Percentiles rank a stretch among this genome's conserved stretches.
These are phyloP conservation scores for Lobosporangium transversale DNA, from an alignment of 192 early-diverging fungal genomes.

Conservation along the genomic window DNA sequence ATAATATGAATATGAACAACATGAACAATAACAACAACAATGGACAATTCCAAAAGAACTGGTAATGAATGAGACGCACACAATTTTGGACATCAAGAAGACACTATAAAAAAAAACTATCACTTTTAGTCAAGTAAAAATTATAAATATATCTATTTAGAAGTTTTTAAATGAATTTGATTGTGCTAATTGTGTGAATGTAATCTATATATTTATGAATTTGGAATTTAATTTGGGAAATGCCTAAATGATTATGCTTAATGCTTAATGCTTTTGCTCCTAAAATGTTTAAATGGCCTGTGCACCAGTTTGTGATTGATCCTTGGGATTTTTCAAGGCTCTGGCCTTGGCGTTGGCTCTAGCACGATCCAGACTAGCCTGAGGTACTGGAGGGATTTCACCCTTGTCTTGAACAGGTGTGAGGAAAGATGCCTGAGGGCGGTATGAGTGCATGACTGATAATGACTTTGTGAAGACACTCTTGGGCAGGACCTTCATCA, in stretches of 20 bases:
- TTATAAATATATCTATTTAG: too few relatives aligned
- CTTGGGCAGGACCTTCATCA: slow-evolving; percentile 19
- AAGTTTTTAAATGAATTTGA: too few relatives aligned
- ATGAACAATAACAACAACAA: slow-evolving; percentile 42
- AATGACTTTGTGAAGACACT: slow-evolving; percentile 14
- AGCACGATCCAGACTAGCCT: slow-evolving; percentile 19
- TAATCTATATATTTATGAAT: too few relatives aligned
- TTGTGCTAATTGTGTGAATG: too few relatives aligned
- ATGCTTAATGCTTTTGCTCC: too few relatives aligned
- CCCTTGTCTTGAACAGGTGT: slow-evolving; percentile 8
- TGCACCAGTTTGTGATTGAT: not conserved
- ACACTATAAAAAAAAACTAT: too few relatives aligned
- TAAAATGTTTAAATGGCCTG: not conserved
- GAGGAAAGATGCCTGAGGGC: slow-evolving; percentile 24
- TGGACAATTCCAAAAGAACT: slow-evolving; percentile 50
- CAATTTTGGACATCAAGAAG: too few relatives aligned
- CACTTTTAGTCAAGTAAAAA: too few relatives aligned
- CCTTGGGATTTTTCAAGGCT: not conserved
- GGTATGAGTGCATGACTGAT: slow-evolving; percentile 19
- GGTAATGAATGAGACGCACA: slow-evolving; percentile 26
- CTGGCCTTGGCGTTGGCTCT: slow-evolving; percentile 15
- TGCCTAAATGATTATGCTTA: too few relatives aligned
- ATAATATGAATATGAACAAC: slow-evolving; percentile 38
- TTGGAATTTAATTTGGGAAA: too few relatives aligned
- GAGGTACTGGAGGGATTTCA: slow-evolving; percentile 7